Percentiles rank a stretch among this genome's conserved stretches.
Conservation (phyloP, 495 filamentous ascomycete species). For the Aspergillus hancockii region DNA sequence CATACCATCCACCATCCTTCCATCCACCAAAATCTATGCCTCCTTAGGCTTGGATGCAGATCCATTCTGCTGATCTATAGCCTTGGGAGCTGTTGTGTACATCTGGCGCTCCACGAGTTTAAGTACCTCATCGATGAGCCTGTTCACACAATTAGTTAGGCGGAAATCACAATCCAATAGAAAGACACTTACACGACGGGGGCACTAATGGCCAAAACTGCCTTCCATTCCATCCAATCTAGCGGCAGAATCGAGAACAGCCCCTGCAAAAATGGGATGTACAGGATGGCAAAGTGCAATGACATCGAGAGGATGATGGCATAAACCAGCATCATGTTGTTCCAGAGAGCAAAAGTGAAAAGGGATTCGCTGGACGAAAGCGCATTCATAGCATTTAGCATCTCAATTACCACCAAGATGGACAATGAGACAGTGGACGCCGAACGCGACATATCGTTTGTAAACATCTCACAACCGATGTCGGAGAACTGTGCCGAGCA, state of each 20-base stretch:
- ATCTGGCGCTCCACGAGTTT: slow-evolving; percentile 77
- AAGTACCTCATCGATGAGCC: slow-evolving; percentile 84
- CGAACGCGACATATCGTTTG: slow-evolving; percentile 82
- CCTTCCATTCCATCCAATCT: slow-evolving; percentile 89
- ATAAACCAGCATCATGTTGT: slow-evolving; percentile 96
- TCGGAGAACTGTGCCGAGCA: slow-evolving; percentile 85
- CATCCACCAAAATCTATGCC: slow-evolving; percentile 32
- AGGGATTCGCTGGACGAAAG: slow-evolving; percentile 94
- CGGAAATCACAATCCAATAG: slow-evolving; percentile 2
- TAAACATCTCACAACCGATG: slow-evolving; percentile 94
- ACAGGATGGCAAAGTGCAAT: slow-evolving; percentile 91
- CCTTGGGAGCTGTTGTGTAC: slow-evolving; percentile 35
- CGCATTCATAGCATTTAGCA: slow-evolving; percentile 99
- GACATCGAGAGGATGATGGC: slow-evolving; percentile 94
- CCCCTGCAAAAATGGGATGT: slow-evolving; percentile 83
- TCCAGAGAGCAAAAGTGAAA: slow-evolving; percentile 88
- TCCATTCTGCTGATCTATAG: slow-evolving; percentile 32
- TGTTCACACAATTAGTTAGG: slow-evolving; percentile 35
- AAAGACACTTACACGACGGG: slow-evolving; percentile 82
- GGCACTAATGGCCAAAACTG: slow-evolving; percentile 82
- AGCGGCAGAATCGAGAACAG: slow-evolving; percentile 92
- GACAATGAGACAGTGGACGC: slow-evolving; percentile 95
- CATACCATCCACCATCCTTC: slow-evolving; percentile 24
- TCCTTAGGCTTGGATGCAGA: slow-evolving; percentile 40
- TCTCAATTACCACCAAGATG: slow-evolving; percentile 95